Percentiles rank a stretch among this genome's conserved stretches.
phyloP scores from a whole-genome alignment of 805 yeast species.

The Cyberlindnera lachancei region DNA sequence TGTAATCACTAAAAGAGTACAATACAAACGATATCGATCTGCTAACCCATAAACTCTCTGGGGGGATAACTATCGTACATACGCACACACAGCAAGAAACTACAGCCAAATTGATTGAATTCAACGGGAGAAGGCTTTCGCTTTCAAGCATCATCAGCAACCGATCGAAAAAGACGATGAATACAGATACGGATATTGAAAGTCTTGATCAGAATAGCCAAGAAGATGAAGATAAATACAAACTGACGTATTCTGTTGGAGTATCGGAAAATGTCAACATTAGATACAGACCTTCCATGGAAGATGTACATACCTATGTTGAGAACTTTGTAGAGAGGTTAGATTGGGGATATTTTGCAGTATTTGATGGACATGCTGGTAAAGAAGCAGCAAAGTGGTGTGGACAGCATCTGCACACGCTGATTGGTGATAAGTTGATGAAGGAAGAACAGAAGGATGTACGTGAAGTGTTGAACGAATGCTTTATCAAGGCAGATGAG shows the following conservation, averaged over 20 bases:
- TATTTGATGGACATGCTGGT: slow-evolving; percentile 98
- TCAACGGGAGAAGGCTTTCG: slow-evolving; percentile 2
- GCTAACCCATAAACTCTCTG: too few species aligned
- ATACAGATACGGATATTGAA: too few species aligned
- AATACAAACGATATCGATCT: too few species aligned
- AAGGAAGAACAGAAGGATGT: slow-evolving; percentile 44
- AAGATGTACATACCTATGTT: slow-evolving; percentile 89
- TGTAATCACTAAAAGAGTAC: too few species aligned
- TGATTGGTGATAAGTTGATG: slow-evolving; percentile 53
- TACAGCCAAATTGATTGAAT: background rate
- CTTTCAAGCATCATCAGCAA: background rate
- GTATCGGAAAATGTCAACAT: slow-evolving; percentile 86
- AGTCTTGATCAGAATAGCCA: too few species aligned
- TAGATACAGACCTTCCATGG: slow-evolving; percentile 83
- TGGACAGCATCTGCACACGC: slow-evolving; percentile 72
- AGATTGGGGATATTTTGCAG: slow-evolving; percentile 93
- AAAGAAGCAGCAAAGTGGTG: slow-evolving; percentile 91
- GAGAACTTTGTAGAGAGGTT: slow-evolving; percentile 86
- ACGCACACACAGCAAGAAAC: too few species aligned
- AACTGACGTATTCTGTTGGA: slow-evolving; percentile 75
- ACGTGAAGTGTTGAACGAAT: slow-evolving; percentile 54
- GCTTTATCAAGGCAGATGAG: slow-evolving; percentile 72
- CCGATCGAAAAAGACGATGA: background rate
- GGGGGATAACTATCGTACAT: too few species aligned
- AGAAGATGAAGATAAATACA: slow-evolving; percentile 22